Conservation (phyloP, 1,284 basidiomycete genomes). For the Ustilago curta region DNA sequence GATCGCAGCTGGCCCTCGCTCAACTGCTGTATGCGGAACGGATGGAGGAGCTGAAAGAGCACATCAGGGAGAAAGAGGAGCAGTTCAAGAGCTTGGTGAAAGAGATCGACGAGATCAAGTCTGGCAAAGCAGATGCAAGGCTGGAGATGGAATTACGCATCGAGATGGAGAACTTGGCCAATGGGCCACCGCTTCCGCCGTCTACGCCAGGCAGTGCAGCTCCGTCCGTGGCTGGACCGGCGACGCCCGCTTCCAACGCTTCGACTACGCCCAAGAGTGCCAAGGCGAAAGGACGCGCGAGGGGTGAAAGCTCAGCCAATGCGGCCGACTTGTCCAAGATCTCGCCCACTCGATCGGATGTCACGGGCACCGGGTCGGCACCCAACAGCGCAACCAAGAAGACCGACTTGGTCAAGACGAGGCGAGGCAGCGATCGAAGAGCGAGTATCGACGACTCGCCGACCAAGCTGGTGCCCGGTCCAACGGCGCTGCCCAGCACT, state of each 20-base stretch:
- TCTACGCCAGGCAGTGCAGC: conserved; percentile 31
- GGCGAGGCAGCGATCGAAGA: conserved; percentile 22
- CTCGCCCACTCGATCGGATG: conserved; percentile 22
- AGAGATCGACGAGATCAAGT: conserved; percentile 54
- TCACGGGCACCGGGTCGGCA: conserved; percentile 14
- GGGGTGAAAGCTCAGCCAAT: conserved; percentile 36
- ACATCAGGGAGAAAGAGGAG: conserved; percentile 57
- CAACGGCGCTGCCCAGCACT: conserved; percentile 23
- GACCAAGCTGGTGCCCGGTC: conserved; percentile 22
- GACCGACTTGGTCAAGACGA: conserved; percentile 11
- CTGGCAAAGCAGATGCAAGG: conserved; percentile 40
- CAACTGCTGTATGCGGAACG: conserved; percentile 64
- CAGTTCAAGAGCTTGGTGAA: conserved; percentile 45
- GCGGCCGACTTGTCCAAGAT: conserved; percentile 22
- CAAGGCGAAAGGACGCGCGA: conserved; percentile 33
- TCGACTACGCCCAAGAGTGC: conserved; percentile 41
- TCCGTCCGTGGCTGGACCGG: conserved; percentile 15
- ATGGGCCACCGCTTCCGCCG: conserved; percentile 39
- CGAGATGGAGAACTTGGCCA: conserved; percentile 50
- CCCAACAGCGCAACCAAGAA: conserved; percentile 33
- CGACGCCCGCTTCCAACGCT: conserved; percentile 27
- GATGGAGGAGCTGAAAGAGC: conserved; percentile 57
- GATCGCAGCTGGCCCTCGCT: conserved; percentile 59
- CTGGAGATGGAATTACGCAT: conserved; percentile 46
- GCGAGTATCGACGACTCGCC: conserved; percentile 40